A percentile compares a stretch with the other conserved stretches of the same genome.
These are phyloP conservation scores for Rhododendron ovatum DNA, from an alignment of 148 eudicot genomes.

Conservation along the genomic window DNA sequence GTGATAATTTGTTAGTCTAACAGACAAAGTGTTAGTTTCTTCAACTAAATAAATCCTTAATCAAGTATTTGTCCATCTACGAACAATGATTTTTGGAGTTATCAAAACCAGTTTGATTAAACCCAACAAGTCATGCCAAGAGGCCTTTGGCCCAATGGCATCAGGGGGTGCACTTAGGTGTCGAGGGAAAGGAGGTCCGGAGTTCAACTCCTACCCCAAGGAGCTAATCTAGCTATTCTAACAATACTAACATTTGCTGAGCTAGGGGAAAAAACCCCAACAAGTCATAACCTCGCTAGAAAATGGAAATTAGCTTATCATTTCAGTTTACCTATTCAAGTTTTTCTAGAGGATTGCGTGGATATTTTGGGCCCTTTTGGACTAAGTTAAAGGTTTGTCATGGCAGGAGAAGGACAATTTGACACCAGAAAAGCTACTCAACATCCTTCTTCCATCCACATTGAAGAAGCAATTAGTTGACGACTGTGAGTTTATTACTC, in stretches of 20 bases:
- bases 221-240: background rate
- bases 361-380: background rate
- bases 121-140: background rate
- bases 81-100: background rate
- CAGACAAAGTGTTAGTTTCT: background rate
- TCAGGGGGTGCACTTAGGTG: background rate
- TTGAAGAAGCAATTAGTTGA: conserved; percentile 56
- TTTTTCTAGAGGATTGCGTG: background rate
- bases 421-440: conserved; percentile 32
- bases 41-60: background rate
- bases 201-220: background rate
- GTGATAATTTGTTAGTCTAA: background rate
- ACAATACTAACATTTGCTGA: background rate
- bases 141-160: background rate
- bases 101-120: background rate
- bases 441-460: conserved; percentile 41
- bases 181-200: background rate
- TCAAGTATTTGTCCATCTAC: background rate
- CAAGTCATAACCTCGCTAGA: background rate
- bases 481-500: conserved; percentile 46
- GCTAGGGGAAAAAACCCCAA: background rate
- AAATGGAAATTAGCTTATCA: background rate
- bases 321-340: background rate
- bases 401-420: conserved; percentile 29
- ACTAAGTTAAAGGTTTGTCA: background rate